A percentile compares a stretch with the other conserved stretches of the same genome.
Evolutionary conservation across 1,139 yeast genomes (phyloP).

Genomic region (Candida sp.): DNA sequence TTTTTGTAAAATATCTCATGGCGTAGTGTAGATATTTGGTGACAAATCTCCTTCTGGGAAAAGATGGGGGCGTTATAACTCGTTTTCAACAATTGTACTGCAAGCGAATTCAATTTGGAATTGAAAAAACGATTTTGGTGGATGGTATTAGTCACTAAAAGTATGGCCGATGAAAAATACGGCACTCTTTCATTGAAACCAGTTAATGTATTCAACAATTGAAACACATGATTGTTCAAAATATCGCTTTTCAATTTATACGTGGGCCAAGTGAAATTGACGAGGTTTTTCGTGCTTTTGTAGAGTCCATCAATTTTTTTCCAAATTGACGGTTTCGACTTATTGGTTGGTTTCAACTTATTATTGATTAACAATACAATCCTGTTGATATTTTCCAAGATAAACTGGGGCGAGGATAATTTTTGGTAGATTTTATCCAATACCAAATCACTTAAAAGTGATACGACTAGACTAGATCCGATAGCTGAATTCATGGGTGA

Average conservation of each 20-base stretch:
- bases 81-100: constrained; percentile 13
- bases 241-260: constrained; percentile 4
- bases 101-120: constrained; percentile 15
- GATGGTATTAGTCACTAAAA: constrained; percentile 10
- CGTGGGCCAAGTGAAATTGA: constrained; percentile 2
- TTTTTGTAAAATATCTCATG: constrained; percentile 15
- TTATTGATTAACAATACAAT: not conserved
- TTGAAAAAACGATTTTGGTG: constrained; percentile 11
- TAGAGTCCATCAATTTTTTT: constrained; percentile 2
- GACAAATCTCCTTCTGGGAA: constrained; percentile 16
- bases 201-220: constrained; percentile 24
- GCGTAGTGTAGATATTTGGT: constrained; percentile 16
- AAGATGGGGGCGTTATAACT: constrained; percentile 11
- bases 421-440: constrained; percentile 24
- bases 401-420: constrained; percentile 28
- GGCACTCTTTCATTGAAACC: constrained; percentile 28
- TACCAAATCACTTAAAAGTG: constrained; percentile 34
- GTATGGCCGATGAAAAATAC: constrained; percentile 15
- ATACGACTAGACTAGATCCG: constrained; percentile 21
- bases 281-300: constrained; percentile 3
- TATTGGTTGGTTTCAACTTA: constrained; percentile 1
- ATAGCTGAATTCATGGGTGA: constrained; percentile 26
- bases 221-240: constrained; percentile 18
- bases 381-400: constrained; percentile 15
- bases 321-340: not conserved